Evolutionary conservation across 345 rosid genomes (phyloP).

Genomic region (Pistacia atlantica): DNA sequence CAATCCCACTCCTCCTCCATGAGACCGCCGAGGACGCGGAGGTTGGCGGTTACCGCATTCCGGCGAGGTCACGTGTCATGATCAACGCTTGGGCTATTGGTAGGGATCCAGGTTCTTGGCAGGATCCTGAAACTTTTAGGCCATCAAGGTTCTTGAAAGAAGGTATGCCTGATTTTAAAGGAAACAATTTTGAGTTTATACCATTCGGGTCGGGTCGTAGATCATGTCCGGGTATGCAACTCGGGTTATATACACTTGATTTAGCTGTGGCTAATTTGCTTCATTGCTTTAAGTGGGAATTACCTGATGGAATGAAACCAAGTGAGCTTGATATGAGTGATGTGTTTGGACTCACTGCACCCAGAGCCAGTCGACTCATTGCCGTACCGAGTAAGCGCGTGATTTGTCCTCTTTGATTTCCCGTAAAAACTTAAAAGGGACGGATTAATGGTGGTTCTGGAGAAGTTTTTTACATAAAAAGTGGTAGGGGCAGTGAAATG

Average conservation of each 20-base stretch:
- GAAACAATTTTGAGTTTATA: conserved; percentile 75
- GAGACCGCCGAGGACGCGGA: conserved; percentile 71
- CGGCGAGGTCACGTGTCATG: conserved; percentile 68
- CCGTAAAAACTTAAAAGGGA: too few relatives aligned
- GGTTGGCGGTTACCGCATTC: conserved; percentile 66
- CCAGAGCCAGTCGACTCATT: conserved; percentile 63
- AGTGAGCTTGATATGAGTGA: conserved; percentile 84
- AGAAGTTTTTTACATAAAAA: not conserved
- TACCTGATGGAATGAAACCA: conserved; percentile 90
- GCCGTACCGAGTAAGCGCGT: conserved; percentile 65
- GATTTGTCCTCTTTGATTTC: conserved; percentile 41
- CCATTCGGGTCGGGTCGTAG: conserved; percentile 94
- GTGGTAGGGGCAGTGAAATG: not conserved
- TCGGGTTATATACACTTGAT: conserved; percentile 79
- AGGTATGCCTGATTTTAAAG: conserved; percentile 74
- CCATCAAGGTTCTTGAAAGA: conserved; percentile 74
- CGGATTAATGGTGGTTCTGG: too few relatives aligned
- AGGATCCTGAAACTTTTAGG: conserved; percentile 63
- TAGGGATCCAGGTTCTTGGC: conserved; percentile 73
- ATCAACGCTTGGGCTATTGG: conserved; percentile 82
- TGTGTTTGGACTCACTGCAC: conserved; percentile 85
- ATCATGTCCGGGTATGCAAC: conserved; percentile 95
- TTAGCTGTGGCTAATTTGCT: conserved; percentile 70
- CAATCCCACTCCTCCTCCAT: conserved; percentile 91
- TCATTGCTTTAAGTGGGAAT: conserved; percentile 79